phyloP scores from a whole-genome alignment of 2,329 filamentous ascomycete species.

The Cladophialophora bantiana region DNA sequence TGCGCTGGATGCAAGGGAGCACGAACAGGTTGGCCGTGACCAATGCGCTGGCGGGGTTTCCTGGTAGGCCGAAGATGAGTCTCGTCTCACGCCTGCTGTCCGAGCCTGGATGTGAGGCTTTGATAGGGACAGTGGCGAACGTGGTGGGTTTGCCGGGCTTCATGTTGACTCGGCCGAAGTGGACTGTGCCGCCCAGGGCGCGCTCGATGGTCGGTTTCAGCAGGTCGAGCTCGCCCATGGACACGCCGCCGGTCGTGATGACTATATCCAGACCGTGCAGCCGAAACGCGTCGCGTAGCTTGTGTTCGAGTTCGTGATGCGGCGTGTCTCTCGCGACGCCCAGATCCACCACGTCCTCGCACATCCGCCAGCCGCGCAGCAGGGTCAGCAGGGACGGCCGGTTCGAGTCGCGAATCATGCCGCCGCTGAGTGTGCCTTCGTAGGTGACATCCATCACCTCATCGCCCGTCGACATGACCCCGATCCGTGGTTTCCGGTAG shows the following conservation, averaged over 20 bases:
- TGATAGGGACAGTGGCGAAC: conserved; percentile 83
- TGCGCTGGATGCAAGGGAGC: conserved; percentile 80
- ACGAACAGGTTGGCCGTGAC: conserved; percentile 96
- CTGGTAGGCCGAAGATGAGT: conserved; percentile 86
- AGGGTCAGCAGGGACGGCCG: conserved; percentile 85
- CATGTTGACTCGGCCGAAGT: conserved; percentile 96
- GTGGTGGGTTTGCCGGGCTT: conserved; percentile 98
- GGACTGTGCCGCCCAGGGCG: conserved; percentile 85
- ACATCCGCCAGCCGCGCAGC: conserved; percentile 73
- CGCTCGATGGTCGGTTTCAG: conserved; percentile 96
- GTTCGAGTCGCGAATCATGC: conserved; percentile 94
- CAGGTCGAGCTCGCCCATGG: conserved; percentile 96
- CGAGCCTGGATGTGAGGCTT: conserved; percentile 44
- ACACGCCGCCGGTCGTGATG: conserved; percentile 91
- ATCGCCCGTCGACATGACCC: conserved; percentile 91
- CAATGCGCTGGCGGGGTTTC: conserved; percentile 90
- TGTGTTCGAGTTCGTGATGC: conserved; percentile 75
- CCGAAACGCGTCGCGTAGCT: conserved; percentile 76
- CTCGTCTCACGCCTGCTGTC: conserved; percentile 59
- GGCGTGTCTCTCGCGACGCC: conserved; percentile 72
- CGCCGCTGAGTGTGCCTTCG: conserved; percentile 68
- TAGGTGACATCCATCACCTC: conserved; percentile 77
- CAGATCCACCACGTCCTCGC: conserved; percentile 73
- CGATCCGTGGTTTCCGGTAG: conserved; percentile 78
- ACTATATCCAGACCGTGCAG: conserved; percentile 71